Conservation (phyloP, 108 stramenopile species). For the Nitzschia sp. region DNA sequence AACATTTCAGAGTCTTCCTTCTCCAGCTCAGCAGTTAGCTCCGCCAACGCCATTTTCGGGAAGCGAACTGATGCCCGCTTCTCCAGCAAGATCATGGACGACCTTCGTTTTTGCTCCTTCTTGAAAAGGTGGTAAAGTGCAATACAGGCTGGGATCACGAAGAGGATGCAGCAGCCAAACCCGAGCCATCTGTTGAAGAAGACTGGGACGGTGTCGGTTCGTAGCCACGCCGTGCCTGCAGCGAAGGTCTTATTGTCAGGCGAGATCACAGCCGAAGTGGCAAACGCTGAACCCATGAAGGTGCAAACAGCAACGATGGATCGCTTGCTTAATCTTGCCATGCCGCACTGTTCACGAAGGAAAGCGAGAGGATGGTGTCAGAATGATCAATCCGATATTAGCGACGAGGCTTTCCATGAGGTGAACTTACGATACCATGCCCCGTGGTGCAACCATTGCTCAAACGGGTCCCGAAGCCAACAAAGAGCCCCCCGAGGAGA, state of each 20-base stretch:
- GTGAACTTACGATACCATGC: slow-evolving; percentile 41
- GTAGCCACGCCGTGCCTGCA: slow-evolving; percentile 9
- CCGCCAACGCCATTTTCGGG: not conserved
- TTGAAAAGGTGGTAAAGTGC: not conserved
- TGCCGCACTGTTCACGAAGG: slow-evolving; percentile 73
- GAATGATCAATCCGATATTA: no score
- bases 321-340: slow-evolving; percentile 74
- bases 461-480: slow-evolving; percentile 74
- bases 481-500: slow-evolving; percentile 62
- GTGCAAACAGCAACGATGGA: slow-evolving; percentile 72
- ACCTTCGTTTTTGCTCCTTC: slow-evolving; percentile 4
- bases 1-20: not conserved
- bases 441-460: slow-evolving; percentile 82
- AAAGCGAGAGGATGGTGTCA: no score
- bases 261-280: slow-evolving; percentile 35
- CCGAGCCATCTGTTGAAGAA: slow-evolving; percentile 3
- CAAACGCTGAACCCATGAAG: slow-evolving; percentile 75
- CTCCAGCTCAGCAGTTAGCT: no score
- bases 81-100: not conserved
- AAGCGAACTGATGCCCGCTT: not conserved
- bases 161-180: not conserved
- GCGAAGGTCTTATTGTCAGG: not conserved
- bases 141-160: slow-evolving; percentile 3
- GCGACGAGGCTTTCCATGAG: no score
- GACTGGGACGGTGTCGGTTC: slow-evolving; percentile 6